Conservation (phyloP, 805 yeast genomes). For the Tetrapisispora fleetii region DNA sequence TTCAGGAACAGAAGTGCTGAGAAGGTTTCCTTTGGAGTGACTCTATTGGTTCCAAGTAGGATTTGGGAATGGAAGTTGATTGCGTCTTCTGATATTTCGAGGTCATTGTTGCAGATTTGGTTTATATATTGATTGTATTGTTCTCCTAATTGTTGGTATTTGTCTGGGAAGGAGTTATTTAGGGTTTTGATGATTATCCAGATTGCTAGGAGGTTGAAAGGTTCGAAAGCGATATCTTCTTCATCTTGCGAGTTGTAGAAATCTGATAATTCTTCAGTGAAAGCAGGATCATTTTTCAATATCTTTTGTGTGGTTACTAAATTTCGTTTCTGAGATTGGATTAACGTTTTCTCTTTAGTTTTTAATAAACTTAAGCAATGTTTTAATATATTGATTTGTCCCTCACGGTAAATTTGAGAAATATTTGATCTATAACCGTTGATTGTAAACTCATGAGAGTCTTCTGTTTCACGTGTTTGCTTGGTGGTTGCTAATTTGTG, state of each 20-base stretch:
- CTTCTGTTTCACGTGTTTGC: background rate
- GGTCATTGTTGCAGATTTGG: background rate
- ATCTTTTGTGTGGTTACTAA: constrained; percentile 45
- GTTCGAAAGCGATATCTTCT: constrained; percentile 35
- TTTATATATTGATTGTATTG: background rate
- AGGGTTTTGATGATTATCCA: constrained; percentile 16
- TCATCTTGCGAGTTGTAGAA: constrained; percentile 34
- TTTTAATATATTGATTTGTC: constrained; percentile 42
- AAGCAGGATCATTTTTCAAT: constrained; percentile 40
- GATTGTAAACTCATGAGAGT: constrained; percentile 6
- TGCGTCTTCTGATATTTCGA: constrained; percentile 1
- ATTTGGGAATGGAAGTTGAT: constrained; percentile 7
- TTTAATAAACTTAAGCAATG: constrained; percentile 37
- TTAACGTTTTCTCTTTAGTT: constrained; percentile 38
- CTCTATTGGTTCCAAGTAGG: constrained; percentile 3
- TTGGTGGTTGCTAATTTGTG: constrained; percentile 28
- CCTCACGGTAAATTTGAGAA: constrained; percentile 38
- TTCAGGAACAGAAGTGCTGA: constrained; percentile 11
- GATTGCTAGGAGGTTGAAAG: constrained; percentile 38
- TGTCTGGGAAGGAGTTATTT: constrained; percentile 7
- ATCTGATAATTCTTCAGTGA: constrained; percentile 36
- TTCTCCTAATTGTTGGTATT: constrained; percentile 13
- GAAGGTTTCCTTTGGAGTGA: constrained; percentile 6
- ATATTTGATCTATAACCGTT: constrained; percentile 13
- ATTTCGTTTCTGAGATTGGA: constrained; percentile 33